A percentile compares a stretch with the other conserved stretches of the same genome.
phyloP scores from a whole-genome alignment of 2,329 filamentous ascomycete genomes.

The Fusarium coffeatum region DNA sequence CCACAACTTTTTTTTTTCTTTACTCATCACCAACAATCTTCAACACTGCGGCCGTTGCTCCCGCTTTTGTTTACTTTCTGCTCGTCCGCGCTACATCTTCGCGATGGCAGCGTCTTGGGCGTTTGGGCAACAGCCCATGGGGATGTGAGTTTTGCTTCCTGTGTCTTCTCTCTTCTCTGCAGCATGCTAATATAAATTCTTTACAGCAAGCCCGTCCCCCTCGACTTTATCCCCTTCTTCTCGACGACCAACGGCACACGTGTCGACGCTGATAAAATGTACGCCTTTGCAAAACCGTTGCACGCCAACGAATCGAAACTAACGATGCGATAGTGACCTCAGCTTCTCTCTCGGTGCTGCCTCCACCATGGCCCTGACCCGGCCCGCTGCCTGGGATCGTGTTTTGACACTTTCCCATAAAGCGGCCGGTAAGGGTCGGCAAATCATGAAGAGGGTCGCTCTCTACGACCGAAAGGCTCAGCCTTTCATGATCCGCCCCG shows the following conservation, averaged over 20 bases:
- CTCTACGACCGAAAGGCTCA: constrained; percentile 10
- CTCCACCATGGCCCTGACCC: constrained; percentile 28
- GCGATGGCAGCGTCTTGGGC: constrained; percentile 44
- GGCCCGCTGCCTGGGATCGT: constrained; percentile 50
- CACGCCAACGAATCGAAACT: constrained; percentile 5
- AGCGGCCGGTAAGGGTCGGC: constrained; percentile 40
- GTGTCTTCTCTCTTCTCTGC: neutral
- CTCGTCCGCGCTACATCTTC: constrained; percentile 39
- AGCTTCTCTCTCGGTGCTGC: constrained; percentile 35
- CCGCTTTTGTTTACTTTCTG: constrained; percentile 47
- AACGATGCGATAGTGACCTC: constrained; percentile 42
- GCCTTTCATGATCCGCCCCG: neutral
- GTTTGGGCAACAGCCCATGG: constrained; percentile 36
- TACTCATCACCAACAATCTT: neutral
- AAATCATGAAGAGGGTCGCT: constrained; percentile 52
- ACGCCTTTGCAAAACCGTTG: constrained; percentile 15
- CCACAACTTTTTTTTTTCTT: constrained; percentile 7
- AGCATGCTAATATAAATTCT: constrained; percentile 28
- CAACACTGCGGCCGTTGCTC: neutral
- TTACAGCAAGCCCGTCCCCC: constrained; percentile 39
- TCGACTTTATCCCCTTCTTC: constrained; percentile 47
- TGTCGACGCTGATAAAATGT: constrained; percentile 31
- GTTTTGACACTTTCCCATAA: constrained; percentile 45
- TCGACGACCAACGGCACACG: constrained; percentile 26
- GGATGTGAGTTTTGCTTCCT: constrained; percentile 27